Base-by-base conservation (phyloP, 2,329 filamentous ascomycete species). In the Ploettnerulaceae sp. region DNA sequence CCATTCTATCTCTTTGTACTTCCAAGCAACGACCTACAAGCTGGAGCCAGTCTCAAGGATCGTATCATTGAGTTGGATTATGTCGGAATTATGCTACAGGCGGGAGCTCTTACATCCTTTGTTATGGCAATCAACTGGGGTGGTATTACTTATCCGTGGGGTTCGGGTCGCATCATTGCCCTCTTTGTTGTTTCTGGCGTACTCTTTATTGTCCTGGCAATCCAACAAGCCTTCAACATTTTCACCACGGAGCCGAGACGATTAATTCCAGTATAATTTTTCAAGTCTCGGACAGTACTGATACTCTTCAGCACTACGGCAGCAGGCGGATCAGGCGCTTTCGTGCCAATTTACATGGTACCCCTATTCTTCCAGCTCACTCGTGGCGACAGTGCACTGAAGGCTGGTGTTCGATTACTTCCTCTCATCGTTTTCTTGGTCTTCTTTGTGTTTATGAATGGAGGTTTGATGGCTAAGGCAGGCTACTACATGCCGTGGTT, bases 281-380 rank as follows among this genome's bases (percentile, higher is more conserved):
- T 69, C 31, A 64, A 63, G 47, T 69, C 67, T 8, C 57, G 55
- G 14, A 56, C 63, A 1, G 62, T 70, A 43, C 56, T 66, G 2
- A 59, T 62, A 9, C 51, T 65, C n/a, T 67, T 69, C 36, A 59
- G 58, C 42, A 67, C 66, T 54, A 64, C 61, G 46, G 62, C 61
- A 7, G 32, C 45, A 2, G 55, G 52, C 3, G 55, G 53, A 7
- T 55, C 56, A 1, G 57, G 53, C 5, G 45, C 54, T 26, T 58
- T 61, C 35, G 41, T 60, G 18, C 51, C 52, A 1, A 54, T 59
- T 43, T 58, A 59, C 20, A 67, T 70, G 38, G 65, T 73, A 34
- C 69, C 75, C 22, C 73, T 77, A 47, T 69, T 71, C 55, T 74
- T 74, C 41, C 71, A 74, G 42, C 73, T 74, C 47, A 71, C 76